Evolutionary conservation across 2,329 filamentous ascomycete genomes (phyloP), one percentile per base, ranked within the genome.

Genomic region (Tolypocladium tropicale): DNA sequence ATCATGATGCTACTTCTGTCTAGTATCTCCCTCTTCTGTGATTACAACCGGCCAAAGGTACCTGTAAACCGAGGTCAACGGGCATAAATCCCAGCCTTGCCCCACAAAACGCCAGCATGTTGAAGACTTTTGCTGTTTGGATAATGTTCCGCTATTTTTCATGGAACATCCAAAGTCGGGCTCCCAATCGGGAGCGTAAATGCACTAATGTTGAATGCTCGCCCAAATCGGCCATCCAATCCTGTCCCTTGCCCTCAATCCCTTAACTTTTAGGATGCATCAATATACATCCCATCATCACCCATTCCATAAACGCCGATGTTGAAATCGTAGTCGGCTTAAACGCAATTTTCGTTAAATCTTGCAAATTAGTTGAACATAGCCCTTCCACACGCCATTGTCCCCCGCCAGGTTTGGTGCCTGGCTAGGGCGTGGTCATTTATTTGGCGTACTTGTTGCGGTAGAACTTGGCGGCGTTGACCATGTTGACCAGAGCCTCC

Each of bases 401-500:
- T 12, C 28, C 18, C 46, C 28, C 46, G 28, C 28, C 30, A 49
- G 46, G 46, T 18, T 11, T 25, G 12, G 18, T 21, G 46, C 46
- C 46, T 12, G 30, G 46, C 18, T 21, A 30, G 5, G 46, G 28
- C n/a, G n/a, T n/a, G 9, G 46, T 14, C 43, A 28, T 66, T 75
- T 80, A 80, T 76, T 88, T 84, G 73, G 84, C 72, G 78, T 95
- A 88, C 83, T 96, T 91, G 76, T 86, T 76, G 74, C 94, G 93
- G 91, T 85, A 97, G 82, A 79, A 87, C 85, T 96, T 96, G 81
- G 94, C 93, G 57, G 94, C 94, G 74, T 93, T 92, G 77, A 99
- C 93, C 90, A 99, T 88, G 86, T 96, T 96, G 79, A 79, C 79
- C 71, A 99, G 80, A 58, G 93, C 90, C 71, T 90, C 90, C 88